Base-by-base conservation (phyloP, 208 protist genomes). In the Leishmania lainsoni region DNA sequence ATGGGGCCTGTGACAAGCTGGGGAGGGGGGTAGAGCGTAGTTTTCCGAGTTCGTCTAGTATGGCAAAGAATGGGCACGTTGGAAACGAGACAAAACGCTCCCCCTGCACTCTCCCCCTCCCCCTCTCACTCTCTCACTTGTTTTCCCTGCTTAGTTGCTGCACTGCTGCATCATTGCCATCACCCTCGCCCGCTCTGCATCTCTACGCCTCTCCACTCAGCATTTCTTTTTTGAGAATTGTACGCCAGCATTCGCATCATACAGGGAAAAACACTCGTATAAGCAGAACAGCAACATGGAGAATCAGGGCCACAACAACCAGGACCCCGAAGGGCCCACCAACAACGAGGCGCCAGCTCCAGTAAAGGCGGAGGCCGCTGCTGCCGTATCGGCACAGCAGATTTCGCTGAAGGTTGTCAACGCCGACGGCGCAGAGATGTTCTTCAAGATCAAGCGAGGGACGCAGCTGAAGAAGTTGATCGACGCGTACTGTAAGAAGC, bases 401-500 rank as follows among this genome's bases (percentile, higher is more conserved):
- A 87, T 98, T 12, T 95, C 95, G 8, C 86, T 98, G 20, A 98
- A 97, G 78, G 97, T 98, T 29, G 91, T 98, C 3, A 97, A 98
- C 86, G 93, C 91, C 5, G 95, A 99, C 42, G 98, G 97, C 10
- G 93, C 89, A 17, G 97, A 99, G 85, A 98, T 99, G 81, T 99
- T 98, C 86, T 99, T 99, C 86, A 98, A 98, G 76, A 99, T 99
- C 65, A 99, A 99, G 83, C 87, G 88, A n/a, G 89, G 87, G 17
- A 99, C 98, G 17, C 94, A 93, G 80, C 86, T 99, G 61, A 94
- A 95, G 54, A 99, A 99, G 88, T 83, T 99, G 42, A 99, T 99
- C 87, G 98, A 99, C 74, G 97, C 98, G 17, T 99, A 99, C 88
- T 99, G 98, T 90, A 98, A 98, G 87, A 97, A 99, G 86, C 97